These are phyloP conservation scores for Podospora tetraspora DNA, from an alignment of 495 filamentous ascomycete species.

Conservation along the genomic window DNA sequence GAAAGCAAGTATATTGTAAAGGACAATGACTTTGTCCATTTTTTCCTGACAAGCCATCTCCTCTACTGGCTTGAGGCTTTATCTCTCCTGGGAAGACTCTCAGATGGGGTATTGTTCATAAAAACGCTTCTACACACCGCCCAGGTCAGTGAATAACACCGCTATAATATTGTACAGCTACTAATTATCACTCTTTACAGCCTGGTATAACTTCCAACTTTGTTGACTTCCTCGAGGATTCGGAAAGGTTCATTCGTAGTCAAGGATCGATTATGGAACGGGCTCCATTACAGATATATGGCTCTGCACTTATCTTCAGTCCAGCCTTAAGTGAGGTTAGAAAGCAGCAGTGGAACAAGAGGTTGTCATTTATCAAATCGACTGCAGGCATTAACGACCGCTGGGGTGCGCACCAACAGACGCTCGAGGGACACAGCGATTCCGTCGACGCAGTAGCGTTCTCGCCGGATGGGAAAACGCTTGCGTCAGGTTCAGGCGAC, in stretches of 20 bases:
- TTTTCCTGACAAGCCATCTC: slow-evolving; percentile 40
- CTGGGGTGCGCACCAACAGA: no score
- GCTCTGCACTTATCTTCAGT: no score
- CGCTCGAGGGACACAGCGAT: no score
- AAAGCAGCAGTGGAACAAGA: no score
- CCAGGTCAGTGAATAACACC: slow-evolving; percentile 7
- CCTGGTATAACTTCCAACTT: background rate
- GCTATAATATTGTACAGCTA: background rate
- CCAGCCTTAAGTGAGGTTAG: no score
- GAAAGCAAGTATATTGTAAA: slow-evolving; percentile 22
- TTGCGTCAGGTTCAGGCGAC: no score
- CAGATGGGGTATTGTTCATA: slow-evolving; percentile 24
- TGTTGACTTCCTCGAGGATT: background rate
- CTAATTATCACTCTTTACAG: background rate
- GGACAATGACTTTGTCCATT: slow-evolving; percentile 23
- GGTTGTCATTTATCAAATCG: no score
- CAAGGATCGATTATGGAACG: no score
- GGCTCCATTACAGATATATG: no score
- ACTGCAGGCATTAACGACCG: no score
- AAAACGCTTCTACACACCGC: slow-evolving; percentile 9
- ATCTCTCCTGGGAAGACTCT: slow-evolving; percentile 30
- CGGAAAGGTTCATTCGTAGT: slow-evolving; percentile 8
- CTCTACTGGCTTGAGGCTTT: slow-evolving; percentile 32
- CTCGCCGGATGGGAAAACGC: no score
- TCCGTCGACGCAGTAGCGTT: no score